Evolutionary conservation across 2,329 filamentous ascomycete genomes (phyloP).

Genomic region (Eutypa lata): DNA sequence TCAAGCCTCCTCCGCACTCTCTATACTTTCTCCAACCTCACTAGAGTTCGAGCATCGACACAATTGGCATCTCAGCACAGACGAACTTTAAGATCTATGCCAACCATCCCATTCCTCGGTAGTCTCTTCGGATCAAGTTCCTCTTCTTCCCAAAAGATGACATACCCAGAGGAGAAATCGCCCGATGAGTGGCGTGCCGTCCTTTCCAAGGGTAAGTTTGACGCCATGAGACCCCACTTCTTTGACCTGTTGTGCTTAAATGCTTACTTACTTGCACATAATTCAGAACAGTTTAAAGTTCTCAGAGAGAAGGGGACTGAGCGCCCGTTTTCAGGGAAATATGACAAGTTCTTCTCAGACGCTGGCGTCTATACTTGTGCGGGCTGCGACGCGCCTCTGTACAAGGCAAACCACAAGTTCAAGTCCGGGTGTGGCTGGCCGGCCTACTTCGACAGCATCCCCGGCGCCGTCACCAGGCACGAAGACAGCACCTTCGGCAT

Average conservation of each 20-base stretch:
- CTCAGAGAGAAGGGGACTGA: constrained; percentile 93
- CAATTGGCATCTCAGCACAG: constrained; percentile 18
- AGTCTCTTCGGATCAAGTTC: constrained; percentile 68
- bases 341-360: constrained; percentile 78
- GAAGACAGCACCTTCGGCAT: constrained; percentile 77
- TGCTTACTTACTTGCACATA: neutral
- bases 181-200: constrained; percentile 88
- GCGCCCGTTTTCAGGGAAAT: constrained; percentile 72
- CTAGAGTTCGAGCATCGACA: constrained; percentile 31
- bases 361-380: constrained; percentile 83
- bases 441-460: constrained; percentile 93
- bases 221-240: neutral
- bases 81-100: constrained; percentile 56
- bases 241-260: neutral
- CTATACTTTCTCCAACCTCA: constrained; percentile 45
- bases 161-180: constrained; percentile 76
- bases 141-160: constrained; percentile 56
- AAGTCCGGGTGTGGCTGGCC: constrained; percentile 96
- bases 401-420: constrained; percentile 94
- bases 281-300: constrained; percentile 89
- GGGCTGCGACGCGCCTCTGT: constrained; percentile 82
- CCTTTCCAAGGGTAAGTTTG: constrained; percentile 53
- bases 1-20: constrained; percentile 43
- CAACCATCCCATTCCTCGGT: constrained; percentile 73
- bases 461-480: constrained; percentile 81